Percentiles rank a stretch among this genome's conserved stretches.
phyloP scores from a whole-genome alignment of 78 protist genomes.

The Dictyostelium brefeldianum region DNA sequence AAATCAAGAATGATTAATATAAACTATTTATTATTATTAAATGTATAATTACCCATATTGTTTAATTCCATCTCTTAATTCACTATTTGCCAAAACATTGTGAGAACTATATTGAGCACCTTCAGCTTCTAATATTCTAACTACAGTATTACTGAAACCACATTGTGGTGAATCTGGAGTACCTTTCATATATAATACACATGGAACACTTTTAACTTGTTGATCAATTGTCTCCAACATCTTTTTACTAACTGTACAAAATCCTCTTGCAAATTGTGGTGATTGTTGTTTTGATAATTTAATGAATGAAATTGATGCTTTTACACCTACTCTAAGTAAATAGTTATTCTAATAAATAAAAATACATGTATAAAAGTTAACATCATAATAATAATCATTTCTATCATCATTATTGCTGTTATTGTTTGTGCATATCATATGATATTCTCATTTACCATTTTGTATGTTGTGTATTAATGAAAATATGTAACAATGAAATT shows the following conservation, averaged over 20 bases:
- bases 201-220: constrained; percentile 20
- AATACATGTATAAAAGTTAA: background rate
- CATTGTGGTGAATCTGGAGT: constrained; percentile 92
- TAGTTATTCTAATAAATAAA: background rate
- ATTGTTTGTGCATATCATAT: background rate
- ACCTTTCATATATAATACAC: constrained; percentile 96
- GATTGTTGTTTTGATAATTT: background rate
- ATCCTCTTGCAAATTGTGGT: background rate
- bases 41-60: constrained; percentile 63
- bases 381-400: background rate
- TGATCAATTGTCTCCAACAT: background rate
- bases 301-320: background rate
- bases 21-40: background rate
- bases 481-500: no score
- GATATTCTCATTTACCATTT: no score
- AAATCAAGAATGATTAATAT: no score
- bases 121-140: constrained; percentile 82
- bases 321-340: background rate
- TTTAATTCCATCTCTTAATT: constrained; percentile 89
- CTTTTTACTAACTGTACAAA: background rate
- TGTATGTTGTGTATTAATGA: no score
- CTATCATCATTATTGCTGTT: no score
- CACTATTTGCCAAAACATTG: constrained; percentile 85
- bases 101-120: constrained; percentile 50
- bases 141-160: constrained; percentile 91